Evolutionary conservation across 2,329 filamentous ascomycete genomes (phyloP).

Genomic region (Fusarium sp.): DNA sequence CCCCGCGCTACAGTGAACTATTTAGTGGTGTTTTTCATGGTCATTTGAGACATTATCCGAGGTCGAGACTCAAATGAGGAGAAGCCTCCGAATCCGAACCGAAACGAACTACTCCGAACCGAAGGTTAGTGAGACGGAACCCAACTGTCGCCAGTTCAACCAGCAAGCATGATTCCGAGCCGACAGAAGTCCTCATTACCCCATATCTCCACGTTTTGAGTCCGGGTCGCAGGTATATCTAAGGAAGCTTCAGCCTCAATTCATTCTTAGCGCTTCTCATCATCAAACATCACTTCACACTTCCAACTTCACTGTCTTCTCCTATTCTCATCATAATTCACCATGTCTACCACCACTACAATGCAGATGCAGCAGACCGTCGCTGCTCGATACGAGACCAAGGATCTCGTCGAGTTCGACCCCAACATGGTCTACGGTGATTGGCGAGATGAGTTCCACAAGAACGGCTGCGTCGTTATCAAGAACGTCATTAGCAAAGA

Average conservation of each 20-base stretch:
- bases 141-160: background rate
- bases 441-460: slow-evolving; percentile 45
- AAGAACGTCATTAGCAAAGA: slow-evolving; percentile 45
- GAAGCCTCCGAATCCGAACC: slow-evolving; percentile 9
- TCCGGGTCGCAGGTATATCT: slow-evolving; percentile 29
- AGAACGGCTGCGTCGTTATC: slow-evolving; percentile 43
- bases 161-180: slow-evolving; percentile 10
- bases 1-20: background rate
- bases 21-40: background rate
- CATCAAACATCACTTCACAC: slow-evolving; percentile 14
- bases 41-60: slow-evolving; percentile 14
- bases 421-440: slow-evolving; percentile 38
- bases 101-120: slow-evolving; percentile 23
- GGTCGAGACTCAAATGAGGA: background rate
- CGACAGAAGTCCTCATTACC: background rate
- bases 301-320: background rate
- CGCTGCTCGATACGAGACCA: slow-evolving; percentile 41
- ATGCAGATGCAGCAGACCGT: slow-evolving; percentile 38
- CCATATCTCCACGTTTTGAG: slow-evolving; percentile 9
- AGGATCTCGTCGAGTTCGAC: slow-evolving; percentile 42
- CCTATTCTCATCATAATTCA: slow-evolving; percentile 2
- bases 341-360: slow-evolving; percentile 30
- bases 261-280: slow-evolving; percentile 27
- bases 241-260: slow-evolving; percentile 35
- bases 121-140: background rate